Conservation (phyloP, 495 filamentous ascomycete species). For the Annulohypoxylon nitens region DNA sequence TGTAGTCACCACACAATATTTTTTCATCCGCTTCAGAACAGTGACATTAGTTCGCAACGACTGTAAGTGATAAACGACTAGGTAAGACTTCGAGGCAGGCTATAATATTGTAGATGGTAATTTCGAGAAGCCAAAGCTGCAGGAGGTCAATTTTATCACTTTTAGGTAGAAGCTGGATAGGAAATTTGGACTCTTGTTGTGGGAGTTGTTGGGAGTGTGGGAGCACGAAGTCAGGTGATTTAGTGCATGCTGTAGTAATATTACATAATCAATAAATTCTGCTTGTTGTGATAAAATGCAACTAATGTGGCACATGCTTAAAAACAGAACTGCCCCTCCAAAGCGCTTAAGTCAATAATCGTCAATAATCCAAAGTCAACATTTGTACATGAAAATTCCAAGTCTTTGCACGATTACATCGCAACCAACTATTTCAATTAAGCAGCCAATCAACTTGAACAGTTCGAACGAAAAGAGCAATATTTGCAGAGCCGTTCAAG, state of each 20-base stretch:
- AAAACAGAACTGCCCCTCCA: conserved; percentile 2
- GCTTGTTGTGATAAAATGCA: neutral
- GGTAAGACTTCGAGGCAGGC: no score
- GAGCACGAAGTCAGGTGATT: neutral
- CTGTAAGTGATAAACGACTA: no score
- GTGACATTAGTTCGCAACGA: no score
- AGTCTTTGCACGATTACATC: conserved; percentile 25
- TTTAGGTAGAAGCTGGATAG: no score
- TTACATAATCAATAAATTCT: neutral
- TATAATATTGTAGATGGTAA: no score
- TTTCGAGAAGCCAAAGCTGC: no score
- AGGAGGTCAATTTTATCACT: no score
- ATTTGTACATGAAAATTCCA: conserved; percentile 3
- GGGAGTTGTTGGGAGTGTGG: no score
- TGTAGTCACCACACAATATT: no score
- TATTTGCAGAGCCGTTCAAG: neutral
- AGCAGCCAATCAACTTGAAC: conserved; percentile 20
- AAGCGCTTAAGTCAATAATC: neutral
- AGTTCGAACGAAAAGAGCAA: conserved; percentile 8
- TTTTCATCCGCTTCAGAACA: no score
- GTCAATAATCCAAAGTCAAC: conserved; percentile 27
- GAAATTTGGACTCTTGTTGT: no score
- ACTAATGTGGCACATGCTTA: conserved; percentile 1
- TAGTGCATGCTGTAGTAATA: no score
- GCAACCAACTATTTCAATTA: neutral